Base-by-base conservation (phyloP, 148 eudicot genomes). In the Rhododendron molle region DNA sequence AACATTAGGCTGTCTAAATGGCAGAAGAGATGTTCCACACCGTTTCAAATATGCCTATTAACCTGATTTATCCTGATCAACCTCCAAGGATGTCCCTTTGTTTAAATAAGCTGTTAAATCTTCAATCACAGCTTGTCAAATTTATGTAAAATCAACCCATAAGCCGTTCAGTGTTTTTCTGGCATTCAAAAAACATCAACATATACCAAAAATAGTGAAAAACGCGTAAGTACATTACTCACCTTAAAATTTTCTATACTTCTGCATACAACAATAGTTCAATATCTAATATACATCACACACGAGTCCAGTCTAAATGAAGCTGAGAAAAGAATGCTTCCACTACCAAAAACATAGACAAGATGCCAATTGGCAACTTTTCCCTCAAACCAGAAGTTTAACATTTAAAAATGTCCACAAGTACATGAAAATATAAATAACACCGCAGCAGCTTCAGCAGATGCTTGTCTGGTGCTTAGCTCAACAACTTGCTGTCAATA, bases 331-430 rank as follows among this genome's bases (percentile, higher is more conserved):
- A 83, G 80, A 86, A 88, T 87, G 81, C 78, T 73, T 83, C 54
- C 38, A 44, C 91, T 89, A 83, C 90, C 91, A 90, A 92, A 91
- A 90, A 60, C 88, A 86, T 78, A 85, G 43, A 46, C 65, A 34
- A 81, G 81, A 82, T 88, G 83, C 90, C 89, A 89, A 91, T 89
- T 62, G 90, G 88, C 77, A 60, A 88, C 78, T 86, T 83, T 85
- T 81, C 86, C 16, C 77, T 82, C 86, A 76, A 81, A 26, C 80
- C 65, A 90, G 93, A 88, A 76, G 79, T 58, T 43, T 34, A 83
- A 30, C 40, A 74, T 38, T 67, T 21, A 20, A 73, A 47, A 54
- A 74, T 60, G 83, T 58, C 82, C 80, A 83, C 60, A 77, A 71
- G 43, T 74, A 76, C 65, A 62, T 76, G 83, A 72, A 60, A 67